phyloP scores from a whole-genome alignment of 2,329 filamentous ascomycete genomes.

The Fusarium citri region DNA sequence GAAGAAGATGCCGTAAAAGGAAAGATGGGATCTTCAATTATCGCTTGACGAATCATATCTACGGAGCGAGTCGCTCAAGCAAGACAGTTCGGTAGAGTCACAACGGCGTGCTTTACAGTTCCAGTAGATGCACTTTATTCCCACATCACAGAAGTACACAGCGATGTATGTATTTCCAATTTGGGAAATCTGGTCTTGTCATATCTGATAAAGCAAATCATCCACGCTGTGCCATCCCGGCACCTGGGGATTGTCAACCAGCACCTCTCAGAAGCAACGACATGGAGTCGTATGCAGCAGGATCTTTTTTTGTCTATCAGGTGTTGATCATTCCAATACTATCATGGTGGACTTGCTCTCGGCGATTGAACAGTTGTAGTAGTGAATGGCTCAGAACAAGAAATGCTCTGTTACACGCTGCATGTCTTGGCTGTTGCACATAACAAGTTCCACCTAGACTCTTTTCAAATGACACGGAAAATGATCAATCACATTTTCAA shows the following conservation, averaged over 20 bases:
- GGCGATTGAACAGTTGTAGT: conserved; percentile 19
- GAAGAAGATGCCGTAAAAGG: conserved; percentile 5
- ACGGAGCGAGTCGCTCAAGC: conserved; percentile 3
- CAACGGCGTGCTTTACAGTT: neutral
- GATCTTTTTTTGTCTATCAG: conserved; percentile 2
- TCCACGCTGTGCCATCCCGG: conserved; percentile 1
- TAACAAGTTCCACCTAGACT: neutral
- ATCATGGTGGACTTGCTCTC: conserved; percentile 6
- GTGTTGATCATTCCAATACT: neutral
- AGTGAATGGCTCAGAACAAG: conserved; percentile 15
- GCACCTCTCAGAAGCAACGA: conserved; percentile 15
- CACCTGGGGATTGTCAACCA: neutral
- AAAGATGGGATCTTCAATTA: conserved; percentile 7
- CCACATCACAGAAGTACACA: neutral
- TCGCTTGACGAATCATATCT: conserved; percentile 7
- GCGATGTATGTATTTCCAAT: conserved; percentile 15
- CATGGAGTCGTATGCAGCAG: conserved; percentile 6
- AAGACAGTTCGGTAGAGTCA: conserved; percentile 4
- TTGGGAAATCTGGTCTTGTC: conserved; percentile 8
- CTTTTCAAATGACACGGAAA: conserved; percentile 31
- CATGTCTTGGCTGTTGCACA: conserved; percentile 9
- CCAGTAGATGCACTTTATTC: neutral
- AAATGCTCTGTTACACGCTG: conserved; percentile 24
- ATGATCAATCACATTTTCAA: conserved; percentile 41
- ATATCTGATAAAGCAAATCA: conserved; percentile 24